Percentiles rank a stretch among this genome's conserved stretches.
Evolutionary conservation across 768 basidiomycete species (phyloP).

Genomic region (Termitomyces sp.): DNA sequence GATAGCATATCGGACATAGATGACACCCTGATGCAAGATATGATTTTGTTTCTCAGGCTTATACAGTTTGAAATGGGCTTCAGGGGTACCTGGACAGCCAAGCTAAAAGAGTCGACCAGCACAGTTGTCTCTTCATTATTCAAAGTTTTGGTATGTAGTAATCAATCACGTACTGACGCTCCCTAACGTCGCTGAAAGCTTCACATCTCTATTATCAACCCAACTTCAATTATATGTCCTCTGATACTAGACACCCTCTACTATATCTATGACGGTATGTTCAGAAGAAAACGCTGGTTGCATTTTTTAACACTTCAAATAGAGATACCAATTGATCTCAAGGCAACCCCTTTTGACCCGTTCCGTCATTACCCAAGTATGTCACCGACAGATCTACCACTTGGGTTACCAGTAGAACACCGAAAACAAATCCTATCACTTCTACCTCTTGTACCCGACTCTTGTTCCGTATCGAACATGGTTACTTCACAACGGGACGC

Average conservation of each 20-base stretch:
- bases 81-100: constrained; percentile 48
- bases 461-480: constrained; percentile 49
- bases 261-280: constrained; percentile 68
- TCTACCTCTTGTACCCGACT: constrained; percentile 48
- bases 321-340: constrained; percentile 63
- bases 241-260: constrained; percentile 69
- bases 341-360: constrained; percentile 49
- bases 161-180: constrained; percentile 3
- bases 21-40: constrained; percentile 29
- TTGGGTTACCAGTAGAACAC: constrained; percentile 51
- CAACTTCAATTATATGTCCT: constrained; percentile 55
- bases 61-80: constrained; percentile 73
- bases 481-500: constrained; percentile 52
- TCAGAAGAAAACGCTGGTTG: neutral
- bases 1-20: constrained; percentile 12
- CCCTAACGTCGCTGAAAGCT: constrained; percentile 30
- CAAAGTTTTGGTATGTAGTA: constrained; percentile 41
- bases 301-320: neutral
- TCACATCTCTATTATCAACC: constrained; percentile 44
- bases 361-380: constrained; percentile 60
- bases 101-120: constrained; percentile 39
- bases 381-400: constrained; percentile 43
- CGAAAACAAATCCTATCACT: constrained; percentile 52
- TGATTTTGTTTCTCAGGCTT: constrained; percentile 58
- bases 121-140: constrained; percentile 39